phyloP scores from a whole-genome alignment of 2,329 filamentous ascomycete genomes.

The Colletotrichum tropicicola region DNA sequence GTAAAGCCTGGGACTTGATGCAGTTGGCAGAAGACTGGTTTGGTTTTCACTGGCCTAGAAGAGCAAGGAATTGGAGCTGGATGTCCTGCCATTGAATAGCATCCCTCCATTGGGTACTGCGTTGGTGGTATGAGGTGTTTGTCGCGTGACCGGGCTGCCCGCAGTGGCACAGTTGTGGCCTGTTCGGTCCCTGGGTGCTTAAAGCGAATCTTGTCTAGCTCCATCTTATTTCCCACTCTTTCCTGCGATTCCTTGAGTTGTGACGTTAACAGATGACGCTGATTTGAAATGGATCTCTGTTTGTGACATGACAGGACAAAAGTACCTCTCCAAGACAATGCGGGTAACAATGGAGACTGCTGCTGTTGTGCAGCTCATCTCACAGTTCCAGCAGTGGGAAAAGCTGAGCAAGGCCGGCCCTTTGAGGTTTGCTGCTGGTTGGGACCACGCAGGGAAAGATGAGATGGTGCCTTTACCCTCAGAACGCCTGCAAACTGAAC shows the following conservation, averaged over 20 bases:
- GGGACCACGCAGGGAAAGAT: too few relatives aligned
- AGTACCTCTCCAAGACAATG: not conserved
- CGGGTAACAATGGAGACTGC: slow-evolving; percentile 15
- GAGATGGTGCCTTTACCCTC: too few relatives aligned
- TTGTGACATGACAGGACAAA: not conserved
- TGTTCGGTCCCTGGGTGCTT: slow-evolving; percentile 6
- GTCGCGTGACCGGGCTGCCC: slow-evolving; percentile 24
- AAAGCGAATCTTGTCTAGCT: not conserved
- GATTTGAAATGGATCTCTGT: not conserved
- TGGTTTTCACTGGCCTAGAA: not conserved
- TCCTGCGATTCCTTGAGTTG: not conserved
- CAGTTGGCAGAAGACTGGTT: slow-evolving; percentile 14
- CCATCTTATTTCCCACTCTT: slow-evolving; percentile 20
- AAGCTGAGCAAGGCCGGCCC: not conserved
- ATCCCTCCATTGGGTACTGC: slow-evolving; percentile 9
- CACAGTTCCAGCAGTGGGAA: not conserved
- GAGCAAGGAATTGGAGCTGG: not conserved
- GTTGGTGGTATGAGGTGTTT: slow-evolving; percentile 21
- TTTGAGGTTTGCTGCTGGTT: not conserved
- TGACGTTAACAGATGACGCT: not conserved
- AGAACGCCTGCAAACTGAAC: too few relatives aligned
- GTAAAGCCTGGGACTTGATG: not conserved
- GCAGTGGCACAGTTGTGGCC: slow-evolving; percentile 26
- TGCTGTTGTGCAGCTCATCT: not conserved
- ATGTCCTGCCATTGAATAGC: not conserved